Evolutionary conservation across 257 asterid species (phyloP).

Genomic region (Capsicum pubescens): DNA sequence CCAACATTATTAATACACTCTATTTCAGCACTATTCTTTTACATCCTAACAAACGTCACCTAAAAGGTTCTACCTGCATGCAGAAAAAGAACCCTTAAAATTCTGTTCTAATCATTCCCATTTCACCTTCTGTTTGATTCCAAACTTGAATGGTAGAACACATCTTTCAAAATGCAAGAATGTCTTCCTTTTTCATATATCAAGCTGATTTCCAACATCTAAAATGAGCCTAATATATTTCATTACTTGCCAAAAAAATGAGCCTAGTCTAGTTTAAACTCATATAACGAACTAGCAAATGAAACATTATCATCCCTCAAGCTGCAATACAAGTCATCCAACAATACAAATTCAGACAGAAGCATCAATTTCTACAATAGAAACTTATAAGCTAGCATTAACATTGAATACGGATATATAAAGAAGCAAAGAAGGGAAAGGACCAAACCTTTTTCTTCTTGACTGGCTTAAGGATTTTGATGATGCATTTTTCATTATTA

Average conservation of each 20-base stretch:
- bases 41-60: too few species aligned
- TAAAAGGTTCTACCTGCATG: neutral
- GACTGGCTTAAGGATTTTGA: constrained; percentile 94
- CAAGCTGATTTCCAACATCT: constrained; percentile 19
- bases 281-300: neutral
- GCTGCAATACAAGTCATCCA: neutral
- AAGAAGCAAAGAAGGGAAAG: neutral
- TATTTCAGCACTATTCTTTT: too few species aligned
- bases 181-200: neutral
- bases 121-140: neutral
- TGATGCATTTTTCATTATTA: constrained; percentile 78
- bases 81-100: neutral
- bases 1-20: too few species aligned
- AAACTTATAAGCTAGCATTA: neutral
- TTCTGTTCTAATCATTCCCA: neutral
- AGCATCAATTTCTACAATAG: neutral
- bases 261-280: constrained; percentile 4
- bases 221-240: neutral
- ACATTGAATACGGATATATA: neutral
- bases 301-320: neutral
- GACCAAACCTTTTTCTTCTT: constrained; percentile 82
- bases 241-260: neutral
- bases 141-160: neutral
- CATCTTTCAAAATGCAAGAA: constrained; percentile 7
- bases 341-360: neutral